These are phyloP conservation scores for Aethionema arabicum DNA, from an alignment of 345 rosid genomes.

Conservation along the genomic window DNA sequence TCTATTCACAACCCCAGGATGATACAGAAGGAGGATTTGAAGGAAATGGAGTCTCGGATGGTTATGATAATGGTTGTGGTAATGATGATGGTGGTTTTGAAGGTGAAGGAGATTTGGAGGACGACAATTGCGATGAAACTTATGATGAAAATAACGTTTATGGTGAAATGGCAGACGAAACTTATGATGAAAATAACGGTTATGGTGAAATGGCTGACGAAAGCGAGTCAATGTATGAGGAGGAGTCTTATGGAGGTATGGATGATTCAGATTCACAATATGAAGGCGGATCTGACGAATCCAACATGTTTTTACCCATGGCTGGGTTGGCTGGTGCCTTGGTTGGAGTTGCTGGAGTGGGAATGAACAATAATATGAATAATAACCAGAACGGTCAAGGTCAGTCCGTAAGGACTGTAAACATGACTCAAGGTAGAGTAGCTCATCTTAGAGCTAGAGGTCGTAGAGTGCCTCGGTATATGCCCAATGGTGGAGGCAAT, in stretches of 20 bases:
- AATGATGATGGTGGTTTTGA: constrained; percentile 20
- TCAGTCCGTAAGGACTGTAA: constrained; percentile 24
- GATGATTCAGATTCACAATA: constrained; percentile 20
- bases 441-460: constrained; percentile 17
- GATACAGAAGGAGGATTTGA: constrained; percentile 1
- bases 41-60: constrained; percentile 12
- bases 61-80: constrained; percentile 11
- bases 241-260: constrained; percentile 17
- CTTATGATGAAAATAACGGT: constrained; percentile 23
- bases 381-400: constrained; percentile 22
- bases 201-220: constrained; percentile 20
- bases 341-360: constrained; percentile 1
- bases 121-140: constrained; percentile 14
- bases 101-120: background rate
- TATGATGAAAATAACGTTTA: constrained; percentile 27
- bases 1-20: constrained; percentile 6
- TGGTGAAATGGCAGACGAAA: constrained; percentile 18
- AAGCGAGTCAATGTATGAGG: constrained; percentile 29
- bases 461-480: constrained; percentile 5
- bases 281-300: constrained; percentile 2
- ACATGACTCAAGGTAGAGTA: constrained; percentile 19
- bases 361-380: constrained; percentile 15
- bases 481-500: constrained; percentile 16
- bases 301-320: constrained; percentile 17
- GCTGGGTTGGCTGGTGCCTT: constrained; percentile 19